Conservation (phyloP, 1,284 basidiomycete genomes). For the Termitomyces sp. region DNA sequence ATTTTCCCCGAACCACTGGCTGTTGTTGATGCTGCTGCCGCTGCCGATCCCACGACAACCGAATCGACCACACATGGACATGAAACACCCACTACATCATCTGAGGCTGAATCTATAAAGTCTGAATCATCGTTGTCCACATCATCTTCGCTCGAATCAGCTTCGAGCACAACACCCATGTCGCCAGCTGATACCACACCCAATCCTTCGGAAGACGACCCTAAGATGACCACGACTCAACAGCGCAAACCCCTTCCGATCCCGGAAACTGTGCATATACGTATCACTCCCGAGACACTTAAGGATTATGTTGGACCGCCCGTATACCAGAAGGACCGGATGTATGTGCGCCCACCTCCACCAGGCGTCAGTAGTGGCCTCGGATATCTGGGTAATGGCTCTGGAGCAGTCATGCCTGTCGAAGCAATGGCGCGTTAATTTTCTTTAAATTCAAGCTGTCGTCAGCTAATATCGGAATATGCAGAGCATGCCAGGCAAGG, state of each 20-base stretch:
- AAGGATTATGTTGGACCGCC: constrained; percentile 97
- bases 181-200: constrained; percentile 17
- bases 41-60: constrained; percentile 16
- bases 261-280: constrained; percentile 75
- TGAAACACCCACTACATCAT: constrained; percentile 5
- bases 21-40: constrained; percentile 17
- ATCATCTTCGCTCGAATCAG: constrained; percentile 3
- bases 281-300: constrained; percentile 82
- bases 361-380: constrained; percentile 92
- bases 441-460: not conserved
- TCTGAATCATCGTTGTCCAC: constrained; percentile 4
- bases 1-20: constrained; percentile 68
- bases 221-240: constrained; percentile 59
- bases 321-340: constrained; percentile 91
- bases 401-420: constrained; percentile 95
- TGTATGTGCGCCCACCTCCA: constrained; percentile 81
- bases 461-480: constrained; percentile 1
- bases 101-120: constrained; percentile 9
- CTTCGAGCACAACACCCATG: constrained; percentile 3
- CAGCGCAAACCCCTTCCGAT: constrained; percentile 80
- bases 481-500: constrained; percentile 90
- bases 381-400: constrained; percentile 94
- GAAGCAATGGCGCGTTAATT: constrained; percentile 74
- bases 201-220: constrained; percentile 19
- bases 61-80: constrained; percentile 6